These are phyloP conservation scores for Yamadazyma ubonensis DNA, from an alignment of 805 yeast genomes.

Conservation along the genomic window DNA sequence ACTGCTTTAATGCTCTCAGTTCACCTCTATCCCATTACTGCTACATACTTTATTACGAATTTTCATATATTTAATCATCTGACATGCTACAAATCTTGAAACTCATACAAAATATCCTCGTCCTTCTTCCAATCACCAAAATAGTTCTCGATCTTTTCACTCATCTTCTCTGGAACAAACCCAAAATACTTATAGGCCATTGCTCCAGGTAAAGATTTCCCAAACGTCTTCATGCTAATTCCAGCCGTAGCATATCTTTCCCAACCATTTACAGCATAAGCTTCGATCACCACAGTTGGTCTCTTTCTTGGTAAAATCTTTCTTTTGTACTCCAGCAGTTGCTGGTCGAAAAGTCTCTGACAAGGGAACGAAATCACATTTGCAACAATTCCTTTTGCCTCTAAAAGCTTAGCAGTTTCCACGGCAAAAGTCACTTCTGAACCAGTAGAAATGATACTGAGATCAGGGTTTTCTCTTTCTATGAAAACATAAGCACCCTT, in stretches of 20 bases:
- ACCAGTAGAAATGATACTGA: conserved; percentile 28
- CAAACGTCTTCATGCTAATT: conserved; percentile 29
- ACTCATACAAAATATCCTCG: conserved; percentile 8
- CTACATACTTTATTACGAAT: too few relatives aligned
- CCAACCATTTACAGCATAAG: conserved; percentile 36
- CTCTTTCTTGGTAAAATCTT: conserved; percentile 21
- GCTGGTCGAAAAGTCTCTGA: conserved; percentile 28
- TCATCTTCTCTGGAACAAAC: conserved; percentile 22
- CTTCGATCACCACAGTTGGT: conserved; percentile 32
- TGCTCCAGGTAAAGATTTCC: conserved; percentile 34
- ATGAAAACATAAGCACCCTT: conserved; percentile 28
- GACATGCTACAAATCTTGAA: conserved; percentile 6
- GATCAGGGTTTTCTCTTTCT: conserved; percentile 19
- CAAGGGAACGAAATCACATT: conserved; percentile 32
- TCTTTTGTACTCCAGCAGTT: conserved; percentile 24
- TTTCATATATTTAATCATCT: neutral
- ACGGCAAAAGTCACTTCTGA: conserved; percentile 28
- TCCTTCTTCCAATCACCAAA: conserved; percentile 8
- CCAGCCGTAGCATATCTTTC: conserved; percentile 37
- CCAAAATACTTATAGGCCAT: conserved; percentile 32
- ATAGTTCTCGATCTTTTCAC: conserved; percentile 27
- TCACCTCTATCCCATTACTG: too few relatives aligned
- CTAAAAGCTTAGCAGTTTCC: conserved; percentile 24
- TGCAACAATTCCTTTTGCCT: conserved; percentile 21
- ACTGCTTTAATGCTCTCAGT: too few relatives aligned